Conservation (phyloP, 148 eudicot genomes). For the Euryodendron excelsum region DNA sequence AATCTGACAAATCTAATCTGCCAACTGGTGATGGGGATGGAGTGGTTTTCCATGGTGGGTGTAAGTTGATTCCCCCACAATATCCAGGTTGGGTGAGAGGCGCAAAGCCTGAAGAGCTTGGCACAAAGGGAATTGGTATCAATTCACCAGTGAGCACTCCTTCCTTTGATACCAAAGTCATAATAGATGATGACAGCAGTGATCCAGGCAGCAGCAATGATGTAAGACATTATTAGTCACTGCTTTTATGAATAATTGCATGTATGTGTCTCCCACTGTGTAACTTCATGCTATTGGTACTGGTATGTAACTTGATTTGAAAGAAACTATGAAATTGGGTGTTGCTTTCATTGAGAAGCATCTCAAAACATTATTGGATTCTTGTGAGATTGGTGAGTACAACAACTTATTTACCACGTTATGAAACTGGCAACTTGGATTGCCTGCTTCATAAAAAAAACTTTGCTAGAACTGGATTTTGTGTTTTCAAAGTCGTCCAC, state of each 20-base stretch:
- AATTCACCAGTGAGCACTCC: constrained; percentile 53
- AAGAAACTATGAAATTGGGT: not conserved
- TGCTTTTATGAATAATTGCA: not conserved
- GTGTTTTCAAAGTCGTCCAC: not conserved
- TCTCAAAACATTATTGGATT: not conserved
- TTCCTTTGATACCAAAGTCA: constrained; percentile 30
- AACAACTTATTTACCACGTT: not conserved
- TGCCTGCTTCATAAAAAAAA: not conserved
- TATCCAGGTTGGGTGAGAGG: constrained; percentile 9
- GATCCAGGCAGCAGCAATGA: constrained; percentile 33
- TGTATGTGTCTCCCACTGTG: not conserved
- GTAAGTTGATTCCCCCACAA: not conserved
- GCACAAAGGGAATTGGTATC: constrained; percentile 33
- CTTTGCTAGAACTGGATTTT: not conserved
- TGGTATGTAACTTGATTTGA: not conserved
- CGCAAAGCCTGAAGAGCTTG: constrained; percentile 22
- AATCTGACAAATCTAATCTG: constrained; percentile 16
- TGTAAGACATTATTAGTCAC: constrained; percentile 32
- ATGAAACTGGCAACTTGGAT: not conserved
- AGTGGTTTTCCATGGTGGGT: not conserved
- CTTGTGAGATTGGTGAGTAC: not conserved
- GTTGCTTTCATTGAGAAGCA: not conserved
- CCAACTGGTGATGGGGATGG: not conserved
- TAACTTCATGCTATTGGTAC: not conserved
- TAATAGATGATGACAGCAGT: constrained; percentile 21